These are phyloP conservation scores for Spergularia azorica DNA, from an alignment of 179 eudicot genomes.

Conservation along the genomic window DNA sequence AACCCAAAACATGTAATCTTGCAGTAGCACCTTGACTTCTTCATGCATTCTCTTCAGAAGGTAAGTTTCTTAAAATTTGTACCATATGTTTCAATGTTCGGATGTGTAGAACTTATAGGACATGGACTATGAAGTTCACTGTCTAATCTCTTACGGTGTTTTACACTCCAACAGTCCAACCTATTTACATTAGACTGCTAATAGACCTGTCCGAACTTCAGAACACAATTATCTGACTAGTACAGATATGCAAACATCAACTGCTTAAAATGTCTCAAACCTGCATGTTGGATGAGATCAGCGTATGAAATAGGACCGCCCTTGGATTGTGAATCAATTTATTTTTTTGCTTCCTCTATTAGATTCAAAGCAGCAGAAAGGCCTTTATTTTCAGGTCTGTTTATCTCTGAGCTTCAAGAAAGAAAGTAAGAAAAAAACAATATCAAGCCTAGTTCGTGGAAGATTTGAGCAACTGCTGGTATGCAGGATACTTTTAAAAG, in stretches of 20 bases:
- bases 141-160: too few relatives aligned
- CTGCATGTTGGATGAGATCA: slow-evolving; percentile 84
- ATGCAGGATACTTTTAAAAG: background rate
- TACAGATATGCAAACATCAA: background rate
- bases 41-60: background rate
- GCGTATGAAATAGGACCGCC: slow-evolving; percentile 85
- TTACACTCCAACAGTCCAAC: too few relatives aligned
- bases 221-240: too few relatives aligned
- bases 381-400: slow-evolving; percentile 87
- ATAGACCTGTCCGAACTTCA: too few relatives aligned
- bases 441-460: slow-evolving; percentile 25
- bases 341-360: slow-evolving; percentile 76
- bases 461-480: background rate
- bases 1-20: background rate
- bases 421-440: slow-evolving; percentile 32
- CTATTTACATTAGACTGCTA: too few relatives aligned
- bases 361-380: slow-evolving; percentile 72
- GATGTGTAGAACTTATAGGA: too few relatives aligned
- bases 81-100: background rate
- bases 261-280: slow-evolving; percentile 33
- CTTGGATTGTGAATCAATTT: slow-evolving; percentile 80
- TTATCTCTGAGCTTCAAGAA: slow-evolving; percentile 88
- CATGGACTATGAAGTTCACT: too few relatives aligned
- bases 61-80: background rate
- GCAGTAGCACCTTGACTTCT: slow-evolving; percentile 5